Evolutionary conservation across 495 filamentous ascomycete species (phyloP).

Genomic region (Hypoxylon trugodes): DNA sequence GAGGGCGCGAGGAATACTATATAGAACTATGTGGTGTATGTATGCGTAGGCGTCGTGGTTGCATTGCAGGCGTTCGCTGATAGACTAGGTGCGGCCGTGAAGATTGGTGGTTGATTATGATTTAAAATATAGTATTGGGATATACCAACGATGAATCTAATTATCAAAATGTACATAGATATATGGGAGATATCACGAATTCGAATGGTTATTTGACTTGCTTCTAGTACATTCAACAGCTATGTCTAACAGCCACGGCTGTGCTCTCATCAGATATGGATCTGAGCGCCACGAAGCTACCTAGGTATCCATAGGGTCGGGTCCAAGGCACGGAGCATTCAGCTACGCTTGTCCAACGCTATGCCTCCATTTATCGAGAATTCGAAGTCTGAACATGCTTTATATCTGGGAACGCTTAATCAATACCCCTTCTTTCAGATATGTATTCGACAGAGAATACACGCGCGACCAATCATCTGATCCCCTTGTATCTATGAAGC

Average conservation of each 20-base stretch:
- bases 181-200: no score
- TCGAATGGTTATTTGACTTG: no score
- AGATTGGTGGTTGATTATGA: neutral
- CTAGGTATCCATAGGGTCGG: no score
- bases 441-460: no score
- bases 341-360: neutral
- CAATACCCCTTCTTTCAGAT: neutral
- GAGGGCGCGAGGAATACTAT: neutral
- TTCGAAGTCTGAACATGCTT: neutral
- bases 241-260: no score
- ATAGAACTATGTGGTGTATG: slow-evolving; percentile 6
- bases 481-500: slow-evolving; percentile 19
- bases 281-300: no score
- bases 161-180: slow-evolving; percentile 1
- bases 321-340: no score
- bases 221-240: no score
- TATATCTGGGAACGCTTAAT: neutral
- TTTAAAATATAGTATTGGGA: slow-evolving; percentile 6
- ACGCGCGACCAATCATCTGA: slow-evolving; percentile 7
- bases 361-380: neutral
- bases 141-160: slow-evolving; percentile 7
- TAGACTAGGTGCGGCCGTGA: slow-evolving; percentile 22
- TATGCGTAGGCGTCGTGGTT: slow-evolving; percentile 29
- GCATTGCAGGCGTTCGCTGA: slow-evolving; percentile 36
- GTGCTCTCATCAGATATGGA: no score